Evolutionary conservation across 1,139 yeast species (phyloP).

Genomic region (Geotrichum phurueaensis): DNA sequence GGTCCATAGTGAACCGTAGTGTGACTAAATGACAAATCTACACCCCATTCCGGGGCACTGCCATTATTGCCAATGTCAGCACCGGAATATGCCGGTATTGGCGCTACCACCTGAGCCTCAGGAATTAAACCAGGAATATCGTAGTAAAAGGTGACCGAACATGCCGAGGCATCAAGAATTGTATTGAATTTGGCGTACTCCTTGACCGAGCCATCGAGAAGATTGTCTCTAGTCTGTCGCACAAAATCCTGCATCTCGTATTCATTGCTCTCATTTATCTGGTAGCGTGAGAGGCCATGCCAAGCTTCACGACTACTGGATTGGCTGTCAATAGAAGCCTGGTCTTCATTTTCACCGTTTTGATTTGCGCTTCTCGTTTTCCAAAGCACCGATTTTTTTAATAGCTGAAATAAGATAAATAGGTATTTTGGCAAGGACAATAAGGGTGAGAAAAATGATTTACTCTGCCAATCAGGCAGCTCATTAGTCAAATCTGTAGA

Average conservation of each 20-base stretch:
- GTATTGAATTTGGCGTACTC: conserved; percentile 85
- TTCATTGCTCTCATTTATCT: conserved; percentile 16
- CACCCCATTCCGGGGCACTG: conserved; percentile 58
- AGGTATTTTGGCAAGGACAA: background rate
- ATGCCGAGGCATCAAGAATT: conserved; percentile 56
- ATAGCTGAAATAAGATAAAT: background rate
- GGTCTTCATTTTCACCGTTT: background rate
- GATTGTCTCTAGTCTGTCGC: background rate
- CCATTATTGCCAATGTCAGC: conserved; percentile 52
- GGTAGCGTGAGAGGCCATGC: conserved; percentile 41
- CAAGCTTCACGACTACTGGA: conserved; percentile 15
- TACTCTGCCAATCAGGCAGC: conserved; percentile 1
- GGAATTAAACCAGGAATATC: conserved; percentile 69
- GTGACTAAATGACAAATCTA: conserved; percentile 52
- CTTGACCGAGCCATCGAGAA: conserved; percentile 37
- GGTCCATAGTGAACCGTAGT: conserved; percentile 85
- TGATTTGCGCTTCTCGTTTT: background rate
- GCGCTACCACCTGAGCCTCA: conserved; percentile 17
- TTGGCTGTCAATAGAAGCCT: background rate
- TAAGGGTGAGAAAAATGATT: background rate
- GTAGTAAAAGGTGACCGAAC: conserved; percentile 54
- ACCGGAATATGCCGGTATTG: conserved; percentile 20
- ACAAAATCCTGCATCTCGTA: conserved; percentile 10
- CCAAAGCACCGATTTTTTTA: background rate
- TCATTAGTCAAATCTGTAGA: background rate